Conservation (phyloP, 2,329 filamentous ascomycete species). For the Fusarium sp. region DNA sequence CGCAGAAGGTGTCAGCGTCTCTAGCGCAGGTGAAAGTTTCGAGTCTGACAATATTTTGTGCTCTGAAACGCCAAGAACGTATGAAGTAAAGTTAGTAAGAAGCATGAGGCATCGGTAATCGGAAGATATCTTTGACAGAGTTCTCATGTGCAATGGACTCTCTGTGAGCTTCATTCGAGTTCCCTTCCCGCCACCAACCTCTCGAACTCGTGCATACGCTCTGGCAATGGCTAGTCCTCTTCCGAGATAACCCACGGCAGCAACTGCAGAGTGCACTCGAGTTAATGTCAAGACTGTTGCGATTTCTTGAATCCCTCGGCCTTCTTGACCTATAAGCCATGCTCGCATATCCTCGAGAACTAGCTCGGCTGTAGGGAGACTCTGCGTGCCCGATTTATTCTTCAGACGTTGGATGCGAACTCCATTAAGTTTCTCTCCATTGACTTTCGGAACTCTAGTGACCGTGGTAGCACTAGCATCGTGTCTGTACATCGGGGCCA, state of each 20-base stretch:
- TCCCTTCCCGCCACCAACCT: conserved; percentile 60
- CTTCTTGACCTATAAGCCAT: conserved; percentile 75
- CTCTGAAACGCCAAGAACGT: conserved; percentile 67
- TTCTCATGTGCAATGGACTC: conserved; percentile 68
- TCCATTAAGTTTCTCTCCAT: conserved; percentile 69
- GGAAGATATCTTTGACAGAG: conserved; percentile 66
- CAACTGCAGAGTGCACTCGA: conserved; percentile 68
- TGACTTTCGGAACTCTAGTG: conserved; percentile 38
- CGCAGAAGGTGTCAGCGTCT: conserved; percentile 51
- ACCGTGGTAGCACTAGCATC: conserved; percentile 50
- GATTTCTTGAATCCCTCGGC: conserved; percentile 76
- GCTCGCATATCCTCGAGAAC: conserved; percentile 72
- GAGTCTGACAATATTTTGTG: conserved; percentile 47
- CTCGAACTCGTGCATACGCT: conserved; percentile 69
- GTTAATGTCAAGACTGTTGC: conserved; percentile 76
- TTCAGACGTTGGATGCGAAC: conserved; percentile 77
- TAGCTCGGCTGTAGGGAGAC: conserved; percentile 79
- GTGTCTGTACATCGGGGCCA: conserved; percentile 69
- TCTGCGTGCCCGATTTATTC: conserved; percentile 77
- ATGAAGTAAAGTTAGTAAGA: conserved; percentile 65
- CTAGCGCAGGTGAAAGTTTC: conserved; percentile 37
- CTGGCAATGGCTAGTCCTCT: conserved; percentile 69
- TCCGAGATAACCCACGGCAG: conserved; percentile 64
- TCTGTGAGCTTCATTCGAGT: conserved; percentile 62
- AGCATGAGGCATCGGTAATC: conserved; percentile 69